Evolutionary conservation across 805 yeast species (phyloP).

Genomic region (Myxozyma monticola): DNA sequence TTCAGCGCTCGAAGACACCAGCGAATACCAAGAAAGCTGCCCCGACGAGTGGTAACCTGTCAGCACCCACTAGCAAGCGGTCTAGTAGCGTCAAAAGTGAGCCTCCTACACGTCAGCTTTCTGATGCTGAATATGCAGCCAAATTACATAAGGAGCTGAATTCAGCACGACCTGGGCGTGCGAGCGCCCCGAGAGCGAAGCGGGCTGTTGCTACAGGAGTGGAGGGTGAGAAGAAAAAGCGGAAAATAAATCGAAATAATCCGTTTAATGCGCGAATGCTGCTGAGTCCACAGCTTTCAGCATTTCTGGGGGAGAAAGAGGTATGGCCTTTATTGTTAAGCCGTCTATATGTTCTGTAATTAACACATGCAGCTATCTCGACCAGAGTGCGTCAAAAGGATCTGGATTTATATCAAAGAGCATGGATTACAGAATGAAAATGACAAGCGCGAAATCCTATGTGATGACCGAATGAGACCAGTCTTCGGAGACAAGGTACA

Average conservation of each 20-base stretch:
- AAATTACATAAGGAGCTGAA: constrained; percentile 21
- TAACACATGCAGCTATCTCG: constrained; percentile 48
- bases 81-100: neutral
- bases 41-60: no score
- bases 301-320: constrained; percentile 48
- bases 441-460: constrained; percentile 63
- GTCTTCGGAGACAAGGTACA: constrained; percentile 54
- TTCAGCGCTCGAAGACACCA: neutral
- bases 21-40: neutral
- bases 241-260: constrained; percentile 37
- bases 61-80: neutral
- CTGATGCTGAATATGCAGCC: constrained; percentile 26
- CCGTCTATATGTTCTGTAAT: neutral
- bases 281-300: constrained; percentile 54
- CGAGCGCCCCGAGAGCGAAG: constrained; percentile 20
- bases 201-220: constrained; percentile 14
- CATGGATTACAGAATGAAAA: constrained; percentile 64
- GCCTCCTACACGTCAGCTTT: neutral
- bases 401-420: constrained; percentile 71
- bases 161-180: constrained; percentile 10
- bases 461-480: constrained; percentile 57
- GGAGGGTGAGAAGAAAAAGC: constrained; percentile 26
- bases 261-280: constrained; percentile 45
- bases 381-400: constrained; percentile 65
- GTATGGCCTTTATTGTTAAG: constrained; percentile 3